Evolutionary conservation across 495 filamentous ascomycete genomes (phyloP).

Genomic region (Filosporella fistucella): DNA sequence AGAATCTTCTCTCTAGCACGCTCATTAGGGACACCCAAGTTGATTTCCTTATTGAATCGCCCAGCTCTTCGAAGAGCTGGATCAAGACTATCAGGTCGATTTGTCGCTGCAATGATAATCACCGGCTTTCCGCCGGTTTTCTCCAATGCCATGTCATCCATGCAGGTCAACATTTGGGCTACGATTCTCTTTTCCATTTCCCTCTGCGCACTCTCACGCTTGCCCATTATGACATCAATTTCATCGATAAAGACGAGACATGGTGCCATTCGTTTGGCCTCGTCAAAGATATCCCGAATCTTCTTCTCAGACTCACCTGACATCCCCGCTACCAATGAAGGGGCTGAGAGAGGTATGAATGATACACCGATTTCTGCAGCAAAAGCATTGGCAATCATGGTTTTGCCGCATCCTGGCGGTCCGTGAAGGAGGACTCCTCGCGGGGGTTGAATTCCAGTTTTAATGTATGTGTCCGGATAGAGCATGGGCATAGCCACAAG

Average conservation of each 20-base stretch:
- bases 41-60: conserved; percentile 90
- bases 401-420: conserved; percentile 94
- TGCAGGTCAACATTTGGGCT: conserved; percentile 84
- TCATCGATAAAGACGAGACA: conserved; percentile 95
- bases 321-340: conserved; percentile 88
- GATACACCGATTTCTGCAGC: conserved; percentile 81
- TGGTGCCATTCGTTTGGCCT: conserved; percentile 81
- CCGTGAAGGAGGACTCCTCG: conserved; percentile 91
- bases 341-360: conserved; percentile 84
- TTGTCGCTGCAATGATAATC: conserved; percentile 90
- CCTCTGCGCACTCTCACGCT: conserved; percentile 88
- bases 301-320: conserved; percentile 96
- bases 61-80: conserved; percentile 81
- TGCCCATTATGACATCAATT: conserved; percentile 93
- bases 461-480: conserved; percentile 53
- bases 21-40: conserved; percentile 91
- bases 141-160: conserved; percentile 78
- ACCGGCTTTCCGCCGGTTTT: conserved; percentile 85
- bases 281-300: conserved; percentile 84
- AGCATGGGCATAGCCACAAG: conserved; percentile 77
- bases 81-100: conserved; percentile 86
- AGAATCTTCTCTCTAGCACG: conserved; percentile 79
- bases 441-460: conserved; percentile 68
- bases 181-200: conserved; percentile 98
- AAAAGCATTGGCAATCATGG: conserved; percentile 86